phyloP scores from a whole-genome alignment of 2,329 filamentous ascomycete genomes.

The Talaromyces marneffei region DNA sequence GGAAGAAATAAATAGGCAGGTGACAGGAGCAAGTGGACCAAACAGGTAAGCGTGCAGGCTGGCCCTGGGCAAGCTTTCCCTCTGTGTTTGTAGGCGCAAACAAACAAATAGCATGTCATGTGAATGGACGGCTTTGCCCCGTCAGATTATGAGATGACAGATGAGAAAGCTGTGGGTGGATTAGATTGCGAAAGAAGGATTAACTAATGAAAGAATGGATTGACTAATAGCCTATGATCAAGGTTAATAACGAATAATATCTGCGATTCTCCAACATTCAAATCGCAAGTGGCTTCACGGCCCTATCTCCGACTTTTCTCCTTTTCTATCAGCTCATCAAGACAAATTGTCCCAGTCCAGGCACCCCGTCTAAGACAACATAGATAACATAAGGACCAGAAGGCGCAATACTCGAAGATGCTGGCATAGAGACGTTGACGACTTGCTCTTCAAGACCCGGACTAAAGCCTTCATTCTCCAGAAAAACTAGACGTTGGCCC shows the following conservation, averaged over 20 bases:
- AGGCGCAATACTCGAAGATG: slow-evolving; percentile 51
- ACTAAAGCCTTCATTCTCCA: slow-evolving; percentile 48
- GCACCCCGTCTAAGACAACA: slow-evolving; percentile 52
- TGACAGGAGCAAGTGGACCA: not conserved
- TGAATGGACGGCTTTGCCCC: not conserved
- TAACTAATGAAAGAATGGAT: not conserved
- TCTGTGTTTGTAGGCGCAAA: not conserved
- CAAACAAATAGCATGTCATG: not conserved
- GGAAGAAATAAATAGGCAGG: not conserved
- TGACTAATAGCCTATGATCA: not conserved
- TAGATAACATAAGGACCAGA: slow-evolving; percentile 58
- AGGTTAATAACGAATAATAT: not conserved
- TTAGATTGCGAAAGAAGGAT: not conserved
- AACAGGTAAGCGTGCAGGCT: not conserved
- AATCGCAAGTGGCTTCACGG: too few species aligned
- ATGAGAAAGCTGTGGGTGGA: not conserved
- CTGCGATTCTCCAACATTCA: not conserved
- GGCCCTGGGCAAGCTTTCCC: not conserved
- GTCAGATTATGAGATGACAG: not conserved
- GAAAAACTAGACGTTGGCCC: slow-evolving; percentile 53
- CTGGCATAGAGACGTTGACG: slow-evolving; percentile 50
- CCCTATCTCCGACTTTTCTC: not conserved
- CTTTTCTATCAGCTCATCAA: slow-evolving; percentile 19
- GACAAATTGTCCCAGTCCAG: slow-evolving; percentile 49
- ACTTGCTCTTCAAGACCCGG: slow-evolving; percentile 39